Base-by-base conservation (phyloP, 441 rosid genomes). In the Rhodomyrtus psidioides region DNA sequence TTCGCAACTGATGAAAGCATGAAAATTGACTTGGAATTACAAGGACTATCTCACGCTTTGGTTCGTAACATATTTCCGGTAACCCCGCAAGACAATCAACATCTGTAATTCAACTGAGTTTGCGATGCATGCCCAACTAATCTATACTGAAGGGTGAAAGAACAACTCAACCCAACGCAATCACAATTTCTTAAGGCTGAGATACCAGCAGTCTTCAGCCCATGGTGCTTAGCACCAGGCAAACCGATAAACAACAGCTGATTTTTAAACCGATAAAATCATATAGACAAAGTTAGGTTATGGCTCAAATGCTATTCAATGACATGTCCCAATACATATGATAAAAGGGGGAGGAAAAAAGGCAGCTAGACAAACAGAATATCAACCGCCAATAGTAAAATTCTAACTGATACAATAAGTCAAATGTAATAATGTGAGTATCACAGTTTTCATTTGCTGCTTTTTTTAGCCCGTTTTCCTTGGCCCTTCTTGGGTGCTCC, bases 401-500 rank as follows among this genome's bases (percentile, higher is more conserved):
- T 70, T 70, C 79, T 39, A 70, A 70, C 49, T 12, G 49, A 70
- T 56, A 24, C 51, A 10, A 39, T 10, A 49, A 39, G 79, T 70
- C 49, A 70, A 70, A 70, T 39, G n/a, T 39, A 21, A 70, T 12
- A 19, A 21, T 89, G 15, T 90, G 87, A 91, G 81, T 74, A 23
- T 54, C 84, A 42, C 26, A 55, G 53, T 60, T 49, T n/a, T 82
- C 82, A 85, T n/a, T 85, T 85, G 87, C n/a, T 83, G 34, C 84
- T 70, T 58, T 86, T 87, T 10, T 59, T 54, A 30, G 89, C 89
- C 42, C 83, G 89, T 46, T 53, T 87, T 27, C 89, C 89, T 65
- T 85, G 89, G 55, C 89, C 89, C 79, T 87, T 87, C 83, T 87
- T 82, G 53, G 89, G 87, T 44, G 89, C 87, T 82, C 89, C 89